A percentile compares a stretch with the other conserved stretches of the same genome.
phyloP scores from a whole-genome alignment of 441 rosid species.

The Euphorbia neoarborescens region DNA sequence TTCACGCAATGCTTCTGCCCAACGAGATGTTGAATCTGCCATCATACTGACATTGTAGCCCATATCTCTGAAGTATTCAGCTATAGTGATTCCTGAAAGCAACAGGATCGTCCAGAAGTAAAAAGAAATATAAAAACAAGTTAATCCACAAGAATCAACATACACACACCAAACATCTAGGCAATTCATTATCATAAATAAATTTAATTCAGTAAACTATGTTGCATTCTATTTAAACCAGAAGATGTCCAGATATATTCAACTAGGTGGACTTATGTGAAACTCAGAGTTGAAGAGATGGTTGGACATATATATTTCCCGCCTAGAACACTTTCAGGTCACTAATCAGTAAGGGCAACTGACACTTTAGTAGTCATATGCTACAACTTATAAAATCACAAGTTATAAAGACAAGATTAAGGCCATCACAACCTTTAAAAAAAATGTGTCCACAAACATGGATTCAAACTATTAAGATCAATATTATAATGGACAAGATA shows the following conservation, averaged over 20 bases:
- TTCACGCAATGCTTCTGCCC: constrained; percentile 99
- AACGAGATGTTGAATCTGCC: constrained; percentile 99
- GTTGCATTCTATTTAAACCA: not conserved
- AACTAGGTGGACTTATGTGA: not conserved
- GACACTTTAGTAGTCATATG: not conserved
- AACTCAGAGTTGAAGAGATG: not conserved
- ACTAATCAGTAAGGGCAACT: not conserved
- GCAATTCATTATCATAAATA: not conserved
- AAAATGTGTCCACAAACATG: not conserved
- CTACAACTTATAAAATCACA: not conserved
- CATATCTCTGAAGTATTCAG: constrained; percentile 99
- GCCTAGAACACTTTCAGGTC: not conserved
- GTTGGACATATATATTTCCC: not conserved
- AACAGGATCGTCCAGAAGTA: constrained; percentile 17
- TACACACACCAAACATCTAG: not conserved
- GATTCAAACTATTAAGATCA: not conserved
- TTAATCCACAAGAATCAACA: constrained; percentile 2
- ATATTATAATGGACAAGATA: not conserved
- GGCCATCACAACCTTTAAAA: not conserved
- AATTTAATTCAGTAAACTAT: constrained; percentile 1
- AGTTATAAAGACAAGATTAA: not conserved
- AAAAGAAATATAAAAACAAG: constrained; percentile 13
- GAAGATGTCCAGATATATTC: not conserved
- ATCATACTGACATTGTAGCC: constrained; percentile 99
- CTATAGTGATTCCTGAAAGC: constrained; percentile 81